Base-by-base conservation (phyloP, 441 rosid genomes). In the Erysimum pusillum region DNA sequence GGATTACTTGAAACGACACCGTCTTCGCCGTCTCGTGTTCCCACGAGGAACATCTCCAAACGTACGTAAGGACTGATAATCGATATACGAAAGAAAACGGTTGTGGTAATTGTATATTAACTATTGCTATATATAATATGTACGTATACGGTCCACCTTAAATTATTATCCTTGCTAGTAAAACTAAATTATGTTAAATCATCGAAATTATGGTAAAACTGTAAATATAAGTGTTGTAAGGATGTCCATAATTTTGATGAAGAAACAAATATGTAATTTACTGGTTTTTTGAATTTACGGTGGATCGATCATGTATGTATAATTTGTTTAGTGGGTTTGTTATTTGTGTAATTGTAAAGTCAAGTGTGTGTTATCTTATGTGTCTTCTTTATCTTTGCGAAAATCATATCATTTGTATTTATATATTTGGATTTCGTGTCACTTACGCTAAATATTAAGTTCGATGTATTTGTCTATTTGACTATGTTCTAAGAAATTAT, bases 151-250 rank as follows among this genome's bases (percentile, higher is more conserved):
- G 65, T 53, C 31, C 72, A 66, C 56, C 71, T 61, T 45, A 56
- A 34, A 45, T 65, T 56, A 34, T 56, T 31, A 53, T 63, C 9
- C 8, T 13, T 63, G 56, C 45, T 9, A 52, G 66, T 65, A 64
- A 74, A 58, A 13, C 6, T 59, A 67, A 13, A 11, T 13, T 54
- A 46, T 56, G 66, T 56, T 46, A 45, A 35, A 59, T 70, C 66
- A 38, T 64, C 76, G 34, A 64, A 64, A 64, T 31, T 60, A 48
- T 77, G 73, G 76, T 58, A 17, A 59, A 77, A 65, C 66, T 77
- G 81, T 77, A 71, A 36, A 77, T 77, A 70, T 59, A 63, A 2
- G 28, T 71, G 46, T 59, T 13, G 36, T 35, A 28, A 63, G 42
- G 49, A 64, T 14, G 31, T 39, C 81, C 63, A 71, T 60, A 71